Conservation (phyloP, 2,329 filamentous ascomycete genomes). For the Trichophyton schoenleinii region DNA sequence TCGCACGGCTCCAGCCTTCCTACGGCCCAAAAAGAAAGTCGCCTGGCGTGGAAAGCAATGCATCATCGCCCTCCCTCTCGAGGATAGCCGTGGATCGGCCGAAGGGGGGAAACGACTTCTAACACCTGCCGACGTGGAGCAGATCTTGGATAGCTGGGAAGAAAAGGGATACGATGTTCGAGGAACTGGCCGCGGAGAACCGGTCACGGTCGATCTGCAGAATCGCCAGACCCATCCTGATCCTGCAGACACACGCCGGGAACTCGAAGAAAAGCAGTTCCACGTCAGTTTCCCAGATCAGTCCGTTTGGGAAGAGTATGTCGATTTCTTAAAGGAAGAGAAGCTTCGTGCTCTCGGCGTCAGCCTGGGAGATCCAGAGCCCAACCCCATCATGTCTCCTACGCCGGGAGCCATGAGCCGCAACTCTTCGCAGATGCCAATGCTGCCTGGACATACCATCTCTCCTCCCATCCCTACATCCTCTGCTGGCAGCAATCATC, state of each 20-base stretch:
- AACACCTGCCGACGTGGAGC: constrained; percentile 27
- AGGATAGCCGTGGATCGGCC: constrained; percentile 50
- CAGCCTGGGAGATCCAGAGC: constrained; percentile 62
- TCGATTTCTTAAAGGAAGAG: constrained; percentile 71
- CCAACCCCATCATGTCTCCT: constrained; percentile 52
- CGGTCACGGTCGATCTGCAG: constrained; percentile 19
- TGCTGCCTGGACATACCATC: constrained; percentile 52
- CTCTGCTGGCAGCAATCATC: constrained; percentile 61
- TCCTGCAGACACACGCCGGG: constrained; percentile 25
- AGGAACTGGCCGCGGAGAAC: constrained; percentile 27
- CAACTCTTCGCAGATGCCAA: constrained; percentile 56
- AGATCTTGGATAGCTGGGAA: constrained; percentile 30
- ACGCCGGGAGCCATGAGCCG: constrained; percentile 47
- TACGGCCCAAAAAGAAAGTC: constrained; percentile 53
- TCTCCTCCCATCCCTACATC: constrained; percentile 72
- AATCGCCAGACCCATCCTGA: constrained; percentile 35
- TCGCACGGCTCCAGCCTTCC: constrained; percentile 18
- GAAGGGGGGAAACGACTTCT: constrained; percentile 27
- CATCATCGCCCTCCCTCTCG: constrained; percentile 54
- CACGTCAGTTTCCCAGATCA: constrained; percentile 34
- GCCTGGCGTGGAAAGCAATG: constrained; percentile 66
- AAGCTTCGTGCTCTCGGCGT: constrained; percentile 88
- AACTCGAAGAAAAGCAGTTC: constrained; percentile 23
- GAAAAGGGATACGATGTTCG: constrained; percentile 32
- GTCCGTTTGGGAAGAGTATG: constrained; percentile 62